Conservation (phyloP, 768 basidiomycete species). For the Amanita rubescens region DNA sequence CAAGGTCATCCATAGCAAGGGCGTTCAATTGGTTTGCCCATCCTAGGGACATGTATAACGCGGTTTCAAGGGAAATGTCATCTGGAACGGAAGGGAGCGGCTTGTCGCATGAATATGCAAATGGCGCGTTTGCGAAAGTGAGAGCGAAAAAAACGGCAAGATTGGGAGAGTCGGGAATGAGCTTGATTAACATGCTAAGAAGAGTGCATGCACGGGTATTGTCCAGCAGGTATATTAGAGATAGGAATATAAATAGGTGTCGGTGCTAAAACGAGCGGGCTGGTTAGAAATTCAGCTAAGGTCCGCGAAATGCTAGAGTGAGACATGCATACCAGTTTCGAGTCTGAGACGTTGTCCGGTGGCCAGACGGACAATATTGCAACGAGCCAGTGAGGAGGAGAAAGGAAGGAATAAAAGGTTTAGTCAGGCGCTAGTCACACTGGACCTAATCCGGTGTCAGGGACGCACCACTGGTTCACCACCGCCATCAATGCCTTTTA, state of each 20-base stretch:
- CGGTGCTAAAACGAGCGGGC: not conserved
- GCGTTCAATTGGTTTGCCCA: conserved; percentile 52
- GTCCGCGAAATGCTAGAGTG: not conserved
- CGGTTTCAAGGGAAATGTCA: conserved; percentile 8
- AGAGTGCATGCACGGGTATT: conserved; percentile 7
- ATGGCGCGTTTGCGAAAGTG: conserved; percentile 44
- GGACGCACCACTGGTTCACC: not conserved
- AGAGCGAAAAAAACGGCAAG: conserved; percentile 56
- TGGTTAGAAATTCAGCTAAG: not conserved
- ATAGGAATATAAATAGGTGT: not conserved
- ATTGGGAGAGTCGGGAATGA: conserved; percentile 34
- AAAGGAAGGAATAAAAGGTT: not conserved
- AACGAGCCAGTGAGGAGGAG: not conserved
- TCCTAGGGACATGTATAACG: conserved; percentile 38
- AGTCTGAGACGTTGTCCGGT: not conserved
- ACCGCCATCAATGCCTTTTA: conserved; percentile 1
- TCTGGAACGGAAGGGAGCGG: conserved; percentile 25
- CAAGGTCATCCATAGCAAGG: conserved; percentile 44
- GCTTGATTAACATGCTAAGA: conserved; percentile 48
- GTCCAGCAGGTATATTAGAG: conserved; percentile 2
- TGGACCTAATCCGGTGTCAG: conserved; percentile 2
- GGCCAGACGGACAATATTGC: conserved; percentile 1
- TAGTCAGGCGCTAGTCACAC: not conserved
- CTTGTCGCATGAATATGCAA: conserved; percentile 3
- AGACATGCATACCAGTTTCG: not conserved